Conservation (phyloP, 768 basidiomycete genomes). For the Mycena floridula region DNA sequence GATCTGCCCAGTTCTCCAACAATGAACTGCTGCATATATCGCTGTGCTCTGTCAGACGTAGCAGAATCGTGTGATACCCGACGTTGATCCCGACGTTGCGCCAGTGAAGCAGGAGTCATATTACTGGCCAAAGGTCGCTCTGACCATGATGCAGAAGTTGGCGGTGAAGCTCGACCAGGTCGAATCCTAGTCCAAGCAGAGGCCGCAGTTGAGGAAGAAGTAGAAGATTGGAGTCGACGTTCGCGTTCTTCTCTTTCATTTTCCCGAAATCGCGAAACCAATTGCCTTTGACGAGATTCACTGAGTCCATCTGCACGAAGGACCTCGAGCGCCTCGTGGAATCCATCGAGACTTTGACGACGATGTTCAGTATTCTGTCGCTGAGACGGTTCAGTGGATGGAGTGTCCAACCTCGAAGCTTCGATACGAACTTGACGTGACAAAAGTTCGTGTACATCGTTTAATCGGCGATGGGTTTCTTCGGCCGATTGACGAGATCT, state of each 20-base stretch:
- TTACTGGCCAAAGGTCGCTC: too few relatives aligned
- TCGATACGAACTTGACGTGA: slow-evolving; percentile 12
- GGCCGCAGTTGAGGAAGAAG: neutral
- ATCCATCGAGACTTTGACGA: slow-evolving; percentile 13
- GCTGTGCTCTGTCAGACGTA: too few relatives aligned
- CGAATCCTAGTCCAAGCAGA: slow-evolving; percentile 1
- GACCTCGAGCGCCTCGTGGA: slow-evolving; percentile 24
- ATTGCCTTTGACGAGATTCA: slow-evolving; percentile 22
- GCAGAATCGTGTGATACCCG: too few relatives aligned
- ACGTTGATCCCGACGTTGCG: too few relatives aligned
- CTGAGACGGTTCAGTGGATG: neutral
- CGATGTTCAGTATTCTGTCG: neutral
- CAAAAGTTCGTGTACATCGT: slow-evolving; percentile 14
- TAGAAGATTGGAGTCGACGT: neutral
- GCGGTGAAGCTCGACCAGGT: slow-evolving; percentile 1
- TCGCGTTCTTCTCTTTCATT: slow-evolving; percentile 11
- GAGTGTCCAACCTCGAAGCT: slow-evolving; percentile 8
- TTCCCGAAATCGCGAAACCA: slow-evolving; percentile 20
- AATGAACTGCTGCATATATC: too few relatives aligned
- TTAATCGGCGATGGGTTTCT: slow-evolving; percentile 8
- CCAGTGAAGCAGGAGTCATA: too few relatives aligned
- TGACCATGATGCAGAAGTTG: too few relatives aligned
- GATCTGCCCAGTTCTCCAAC: neutral
- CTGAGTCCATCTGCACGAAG: slow-evolving; percentile 24
- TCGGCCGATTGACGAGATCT: neutral